phyloP scores from a whole-genome alignment of 768 basidiomycete genomes.

The Rhizopogon vinicolor region DNA sequence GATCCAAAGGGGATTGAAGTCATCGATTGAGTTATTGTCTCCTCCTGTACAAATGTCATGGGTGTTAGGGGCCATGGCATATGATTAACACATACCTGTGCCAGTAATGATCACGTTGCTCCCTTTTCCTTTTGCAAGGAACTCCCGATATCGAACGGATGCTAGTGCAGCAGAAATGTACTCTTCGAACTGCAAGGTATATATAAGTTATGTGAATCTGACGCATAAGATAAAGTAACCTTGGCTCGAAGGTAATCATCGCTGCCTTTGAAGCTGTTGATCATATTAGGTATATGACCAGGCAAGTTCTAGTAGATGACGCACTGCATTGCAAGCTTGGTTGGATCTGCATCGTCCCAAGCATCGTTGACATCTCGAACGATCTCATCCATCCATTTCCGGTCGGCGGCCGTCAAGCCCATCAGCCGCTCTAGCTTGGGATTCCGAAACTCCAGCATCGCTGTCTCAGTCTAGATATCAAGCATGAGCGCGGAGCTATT shows the following conservation, averaged over 20 bases:
- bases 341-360: conserved; percentile 66
- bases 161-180: conserved; percentile 88
- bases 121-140: conserved; percentile 63
- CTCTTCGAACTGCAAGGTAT: conserved; percentile 66
- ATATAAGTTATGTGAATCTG: neutral
- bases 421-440: conserved; percentile 73
- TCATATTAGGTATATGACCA: neutral
- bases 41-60: conserved; percentile 32
- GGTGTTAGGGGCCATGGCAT: neutral
- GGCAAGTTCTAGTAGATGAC: conserved; percentile 21
- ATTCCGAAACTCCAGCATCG: conserved; percentile 82
- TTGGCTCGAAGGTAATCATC: conserved; percentile 92
- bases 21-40: conserved; percentile 56
- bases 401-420: conserved; percentile 83
- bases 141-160: conserved; percentile 88
- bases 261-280: conserved; percentile 80
- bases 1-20: conserved; percentile 89
- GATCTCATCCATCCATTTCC: conserved; percentile 98
- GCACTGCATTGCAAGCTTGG: conserved; percentile 59
- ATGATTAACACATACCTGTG: conserved; percentile 30
- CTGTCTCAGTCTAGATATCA: conserved; percentile 72
- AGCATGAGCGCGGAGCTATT: neutral
- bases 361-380: conserved; percentile 80
- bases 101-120: conserved; percentile 64
- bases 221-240: conserved; percentile 33